Evolutionary conservation across 768 basidiomycete genomes (phyloP), one percentile per base, ranked within the genome.

Genomic region (Pulveroboletus ravenelii): DNA sequence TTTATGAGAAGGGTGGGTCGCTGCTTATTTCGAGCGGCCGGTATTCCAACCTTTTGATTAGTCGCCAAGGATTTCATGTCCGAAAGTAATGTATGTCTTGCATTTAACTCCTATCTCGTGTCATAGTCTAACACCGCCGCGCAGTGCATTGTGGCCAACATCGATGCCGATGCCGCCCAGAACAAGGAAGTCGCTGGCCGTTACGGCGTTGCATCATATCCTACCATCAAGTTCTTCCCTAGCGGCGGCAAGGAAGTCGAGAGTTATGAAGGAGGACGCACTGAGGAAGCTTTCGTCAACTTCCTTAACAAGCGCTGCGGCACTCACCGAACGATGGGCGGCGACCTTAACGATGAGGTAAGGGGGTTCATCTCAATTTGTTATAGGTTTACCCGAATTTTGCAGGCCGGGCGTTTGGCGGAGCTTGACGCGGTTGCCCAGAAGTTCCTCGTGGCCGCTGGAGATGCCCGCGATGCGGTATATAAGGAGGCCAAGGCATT

Each of bases 191-290:
- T 96, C 46, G 82, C 85, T 9, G 55, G 65, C 34, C 79, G 81
- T 64, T 93, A 93, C 62, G 87, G 75, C 6, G 79, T 99, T 50
- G 61, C 68, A 17, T 81, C 85, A 52, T 99, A 83, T 82, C 96
- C 96, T 0, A 98, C 94, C 17, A 82, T 99, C 75, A 94, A 92
- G 69, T 94, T 94, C 77, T 96, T 93, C 83, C 78, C 89, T 56
- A 85, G 84, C 57, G 81, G 76, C 55, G 74, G 76, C 59, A 82
- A 82, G 62, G 77, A 79, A 51, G 78, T 81, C 10, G 72, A 84
- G 43, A 72, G 70, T 27, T 99, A 97, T 67, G 74, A 82, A 10
- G 81, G 80, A 20, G 82, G 75, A 34, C 80, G 95, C 50, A 73
- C 77, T 1, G 90, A 93, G 63, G 76, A 75, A 15, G 92, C 82